Conservation (phyloP, 1,284 basidiomycete species). For the Baeospora myosura region DNA sequence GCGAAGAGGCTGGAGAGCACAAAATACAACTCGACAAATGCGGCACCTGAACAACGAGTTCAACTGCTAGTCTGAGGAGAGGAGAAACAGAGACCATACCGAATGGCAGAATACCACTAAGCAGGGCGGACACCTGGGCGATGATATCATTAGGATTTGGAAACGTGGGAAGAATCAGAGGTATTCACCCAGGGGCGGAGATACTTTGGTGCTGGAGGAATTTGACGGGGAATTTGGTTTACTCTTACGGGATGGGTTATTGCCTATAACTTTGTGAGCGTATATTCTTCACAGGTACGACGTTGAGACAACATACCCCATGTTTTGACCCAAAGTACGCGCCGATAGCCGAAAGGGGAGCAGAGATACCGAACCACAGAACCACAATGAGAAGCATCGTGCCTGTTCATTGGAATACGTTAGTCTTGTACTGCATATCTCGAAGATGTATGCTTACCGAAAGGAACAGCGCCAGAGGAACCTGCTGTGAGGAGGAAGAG, state of each 20-base stretch:
- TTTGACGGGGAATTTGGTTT: constrained; percentile 89
- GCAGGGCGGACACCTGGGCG: constrained; percentile 60
- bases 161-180: background rate
- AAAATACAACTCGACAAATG: constrained; percentile 94
- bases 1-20: constrained; percentile 91
- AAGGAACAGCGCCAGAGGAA: constrained; percentile 94
- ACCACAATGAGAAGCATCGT: constrained; percentile 86
- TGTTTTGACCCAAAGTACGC: constrained; percentile 80
- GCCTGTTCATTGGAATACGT: constrained; percentile 35
- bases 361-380: constrained; percentile 95
- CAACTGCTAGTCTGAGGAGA: constrained; percentile 3
- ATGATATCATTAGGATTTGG: constrained; percentile 10
- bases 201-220: constrained; percentile 81
- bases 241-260: constrained; percentile 80
- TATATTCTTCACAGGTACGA: constrained; percentile 9
- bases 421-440: constrained; percentile 3
- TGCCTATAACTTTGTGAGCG: constrained; percentile 37
- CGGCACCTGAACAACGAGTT: constrained; percentile 54
- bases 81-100: constrained; percentile 38
- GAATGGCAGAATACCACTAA: constrained; percentile 91
- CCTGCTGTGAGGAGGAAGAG: constrained; percentile 79
- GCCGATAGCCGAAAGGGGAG: constrained; percentile 71
- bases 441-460: constrained; percentile 46
- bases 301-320: constrained; percentile 51
- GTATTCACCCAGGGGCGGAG: constrained; percentile 66